phyloP scores from a whole-genome alignment of 139 green algal genomes.

The Chlorella vulgaris region DNA sequence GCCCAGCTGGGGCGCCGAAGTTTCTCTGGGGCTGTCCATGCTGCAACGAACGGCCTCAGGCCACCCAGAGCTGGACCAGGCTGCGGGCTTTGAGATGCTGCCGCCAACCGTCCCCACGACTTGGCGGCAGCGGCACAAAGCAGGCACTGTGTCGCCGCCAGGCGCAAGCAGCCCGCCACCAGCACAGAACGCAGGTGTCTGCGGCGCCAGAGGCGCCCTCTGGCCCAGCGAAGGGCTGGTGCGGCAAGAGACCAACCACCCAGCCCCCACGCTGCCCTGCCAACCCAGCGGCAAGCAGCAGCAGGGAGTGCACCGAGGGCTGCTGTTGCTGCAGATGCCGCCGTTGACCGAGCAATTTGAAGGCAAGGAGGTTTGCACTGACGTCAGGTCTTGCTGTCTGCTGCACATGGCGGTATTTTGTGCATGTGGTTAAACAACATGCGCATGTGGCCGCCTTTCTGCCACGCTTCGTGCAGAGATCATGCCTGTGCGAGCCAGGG shows the following conservation, averaged over 20 bases:
- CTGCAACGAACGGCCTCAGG: not conserved
- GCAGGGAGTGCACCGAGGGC: conserved; percentile 10
- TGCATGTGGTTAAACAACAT: not conserved
- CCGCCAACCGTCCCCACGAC: not conserved
- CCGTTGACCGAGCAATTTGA: conserved; percentile 11
- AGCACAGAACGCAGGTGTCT: not conserved
- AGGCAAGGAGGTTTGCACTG: not conserved
- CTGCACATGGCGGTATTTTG: too few relatives aligned
- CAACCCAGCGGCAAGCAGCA: too few relatives aligned
- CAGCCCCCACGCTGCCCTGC: too few relatives aligned
- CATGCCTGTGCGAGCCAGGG: conserved; percentile 1
- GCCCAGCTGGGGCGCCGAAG: too few relatives aligned
- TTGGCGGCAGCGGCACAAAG: too few relatives aligned
- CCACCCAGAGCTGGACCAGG: not conserved
- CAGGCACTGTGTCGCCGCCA: not conserved
- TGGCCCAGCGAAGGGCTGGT: too few relatives aligned
- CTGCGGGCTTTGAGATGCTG: not conserved
- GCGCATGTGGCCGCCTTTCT: not conserved
- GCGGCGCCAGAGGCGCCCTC: too few relatives aligned
- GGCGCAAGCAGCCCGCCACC: not conserved
- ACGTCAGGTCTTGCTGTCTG: not conserved
- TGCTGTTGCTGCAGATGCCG: conserved; percentile 18
- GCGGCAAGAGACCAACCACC: too few relatives aligned
- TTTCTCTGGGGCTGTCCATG: not conserved
- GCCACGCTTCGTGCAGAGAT: conserved; percentile 6